phyloP scores from a whole-genome alignment of 345 rosid genomes.

The Salix arbutifolia region DNA sequence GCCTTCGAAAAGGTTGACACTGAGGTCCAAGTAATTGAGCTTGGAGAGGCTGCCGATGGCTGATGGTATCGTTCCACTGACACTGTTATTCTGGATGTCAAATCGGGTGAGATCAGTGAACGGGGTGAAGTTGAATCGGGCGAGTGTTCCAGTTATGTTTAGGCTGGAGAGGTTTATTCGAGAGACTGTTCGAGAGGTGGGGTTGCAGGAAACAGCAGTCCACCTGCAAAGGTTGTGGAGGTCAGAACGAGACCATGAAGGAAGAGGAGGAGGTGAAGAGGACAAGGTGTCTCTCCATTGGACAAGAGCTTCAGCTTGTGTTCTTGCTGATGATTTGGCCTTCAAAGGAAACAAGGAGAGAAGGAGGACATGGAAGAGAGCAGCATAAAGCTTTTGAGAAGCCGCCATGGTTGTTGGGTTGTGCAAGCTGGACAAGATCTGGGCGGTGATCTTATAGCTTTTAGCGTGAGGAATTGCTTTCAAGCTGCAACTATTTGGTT shows the following conservation, averaged over 20 bases:
- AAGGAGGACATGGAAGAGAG: conserved; percentile 21
- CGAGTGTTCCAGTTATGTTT: conserved; percentile 37
- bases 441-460: background rate
- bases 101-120: conserved; percentile 45
- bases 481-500: background rate
- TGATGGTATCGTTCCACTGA: conserved; percentile 33
- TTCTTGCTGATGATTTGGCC: conserved; percentile 33
- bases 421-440: background rate
- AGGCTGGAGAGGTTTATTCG: conserved; percentile 33
- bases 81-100: conserved; percentile 26
- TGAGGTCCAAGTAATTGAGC: conserved; percentile 41
- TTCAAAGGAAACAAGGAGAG: conserved; percentile 29
- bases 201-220: conserved; percentile 44
- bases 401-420: conserved; percentile 20
- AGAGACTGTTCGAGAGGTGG: conserved; percentile 25
- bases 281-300: conserved; percentile 46
- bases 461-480: background rate
- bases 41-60: conserved; percentile 35
- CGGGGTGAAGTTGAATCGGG: conserved; percentile 41
- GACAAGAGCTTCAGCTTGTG: conserved; percentile 61
- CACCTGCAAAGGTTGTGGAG: conserved; percentile 57
- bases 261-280: conserved; percentile 28
- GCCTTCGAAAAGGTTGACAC: conserved; percentile 35
- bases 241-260: conserved; percentile 55
- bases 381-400: background rate